Evolutionary conservation across 1,284 basidiomycete genomes (phyloP).

Genomic region (Naganishia liquefaciens): DNA sequence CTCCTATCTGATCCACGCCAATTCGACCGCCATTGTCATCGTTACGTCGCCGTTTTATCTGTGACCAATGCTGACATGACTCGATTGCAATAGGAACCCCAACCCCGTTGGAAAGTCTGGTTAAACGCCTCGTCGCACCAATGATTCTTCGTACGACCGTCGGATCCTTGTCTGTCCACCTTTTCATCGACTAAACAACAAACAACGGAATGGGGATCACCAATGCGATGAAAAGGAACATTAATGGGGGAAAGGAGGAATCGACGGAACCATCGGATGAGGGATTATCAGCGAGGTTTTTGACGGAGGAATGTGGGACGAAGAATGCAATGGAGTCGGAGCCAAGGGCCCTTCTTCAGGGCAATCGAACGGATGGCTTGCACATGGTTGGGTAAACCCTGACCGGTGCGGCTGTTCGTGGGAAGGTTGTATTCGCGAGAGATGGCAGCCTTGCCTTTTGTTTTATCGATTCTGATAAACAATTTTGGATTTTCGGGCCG

Average conservation of each 20-base stretch:
- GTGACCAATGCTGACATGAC: constrained; percentile 7
- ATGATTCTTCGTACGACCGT: neutral
- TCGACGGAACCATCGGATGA: neutral
- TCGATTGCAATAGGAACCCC: constrained; percentile 33
- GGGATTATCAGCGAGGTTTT: neutral
- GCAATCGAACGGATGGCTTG: constrained; percentile 2
- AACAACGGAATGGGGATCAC: constrained; percentile 1
- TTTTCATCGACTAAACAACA: constrained; percentile 10
- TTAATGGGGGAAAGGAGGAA: neutral
- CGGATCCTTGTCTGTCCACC: neutral
- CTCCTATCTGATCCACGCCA: constrained; percentile 35
- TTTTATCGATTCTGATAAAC: constrained; percentile 26
- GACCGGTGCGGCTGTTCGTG: neutral
- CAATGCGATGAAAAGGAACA: neutral
- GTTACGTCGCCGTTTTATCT: neutral
- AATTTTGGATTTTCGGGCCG: neutral
- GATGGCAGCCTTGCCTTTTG: constrained; percentile 11
- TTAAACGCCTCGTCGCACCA: constrained; percentile 26
- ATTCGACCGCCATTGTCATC: neutral
- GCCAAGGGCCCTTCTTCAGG: neutral
- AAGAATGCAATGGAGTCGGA: constrained; percentile 4
- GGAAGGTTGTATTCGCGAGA: constrained; percentile 23
- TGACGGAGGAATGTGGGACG: constrained; percentile 3
- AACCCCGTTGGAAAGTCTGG: constrained; percentile 36
- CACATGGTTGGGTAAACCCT: neutral